Evolutionary conservation across 768 basidiomycete species (phyloP).

Genomic region (Pholiota molesta): DNA sequence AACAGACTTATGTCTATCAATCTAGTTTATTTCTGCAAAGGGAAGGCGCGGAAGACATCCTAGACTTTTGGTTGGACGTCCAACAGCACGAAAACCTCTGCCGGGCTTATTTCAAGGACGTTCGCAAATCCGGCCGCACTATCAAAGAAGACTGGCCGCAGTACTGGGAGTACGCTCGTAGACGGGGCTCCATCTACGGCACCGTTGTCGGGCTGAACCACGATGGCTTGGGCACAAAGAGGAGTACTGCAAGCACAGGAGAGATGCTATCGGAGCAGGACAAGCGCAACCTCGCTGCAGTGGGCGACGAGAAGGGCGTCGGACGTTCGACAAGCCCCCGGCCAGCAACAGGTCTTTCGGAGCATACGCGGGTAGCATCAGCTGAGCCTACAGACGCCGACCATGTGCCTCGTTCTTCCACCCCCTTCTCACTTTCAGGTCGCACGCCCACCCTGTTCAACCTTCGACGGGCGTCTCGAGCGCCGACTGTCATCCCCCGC

Average conservation of each 20-base stretch:
- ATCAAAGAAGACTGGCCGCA: constrained; percentile 99
- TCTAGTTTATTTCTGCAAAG: constrained; percentile 91
- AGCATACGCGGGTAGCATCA: constrained; percentile 49
- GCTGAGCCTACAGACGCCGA: constrained; percentile 44
- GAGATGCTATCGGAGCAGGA: constrained; percentile 74
- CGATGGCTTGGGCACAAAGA: constrained; percentile 60
- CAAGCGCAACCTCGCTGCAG: constrained; percentile 59
- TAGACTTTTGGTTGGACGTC: constrained; percentile 99
- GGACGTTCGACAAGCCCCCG: constrained; percentile 64
- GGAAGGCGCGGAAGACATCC: constrained; percentile 93
- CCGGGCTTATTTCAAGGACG: constrained; percentile 98
- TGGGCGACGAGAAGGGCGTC: constrained; percentile 49
- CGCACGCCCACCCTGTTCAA: constrained; percentile 80
- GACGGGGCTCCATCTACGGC: constrained; percentile 92
- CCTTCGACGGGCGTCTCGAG: constrained; percentile 77
- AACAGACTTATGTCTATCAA: constrained; percentile 1
- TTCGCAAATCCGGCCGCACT: constrained; percentile 89
- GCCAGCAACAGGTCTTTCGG: constrained; percentile 44
- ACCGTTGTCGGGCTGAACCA: constrained; percentile 80
- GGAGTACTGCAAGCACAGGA: constrained; percentile 81
- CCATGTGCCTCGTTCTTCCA: constrained; percentile 66
- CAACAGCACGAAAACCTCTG: constrained; percentile 99
- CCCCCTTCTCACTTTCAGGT: constrained; percentile 77
- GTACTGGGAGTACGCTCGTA: constrained; percentile 93
- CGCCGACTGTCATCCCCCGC: constrained; percentile 93